Percentiles rank a stretch among this genome's conserved stretches.
Conservation (phyloP, 345 rosid species). For the Limnanthes douglasii region DNA sequence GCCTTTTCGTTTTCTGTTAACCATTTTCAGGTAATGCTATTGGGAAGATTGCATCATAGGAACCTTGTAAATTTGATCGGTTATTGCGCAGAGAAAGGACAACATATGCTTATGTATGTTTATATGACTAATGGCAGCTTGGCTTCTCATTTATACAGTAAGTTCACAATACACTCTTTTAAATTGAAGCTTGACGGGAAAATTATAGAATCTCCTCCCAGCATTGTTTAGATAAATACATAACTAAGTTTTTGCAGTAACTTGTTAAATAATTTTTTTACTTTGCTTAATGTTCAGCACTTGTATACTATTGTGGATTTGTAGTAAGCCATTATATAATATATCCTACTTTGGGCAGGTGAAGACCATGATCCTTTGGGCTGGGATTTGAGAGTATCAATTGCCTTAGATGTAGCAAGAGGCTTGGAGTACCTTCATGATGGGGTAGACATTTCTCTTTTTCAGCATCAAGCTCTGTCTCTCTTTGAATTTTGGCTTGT, state of each 20-base stretch:
- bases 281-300: not conserved
- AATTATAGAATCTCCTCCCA: too few relatives aligned
- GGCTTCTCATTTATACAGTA: constrained; percentile 89
- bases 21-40: constrained; percentile 58
- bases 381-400: constrained; percentile 83
- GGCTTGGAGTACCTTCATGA: constrained; percentile 99
- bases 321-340: too few relatives aligned
- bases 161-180: constrained; percentile 17
- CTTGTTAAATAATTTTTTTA: too few relatives aligned
- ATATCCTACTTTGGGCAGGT: constrained; percentile 31
- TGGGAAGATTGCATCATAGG: constrained; percentile 96
- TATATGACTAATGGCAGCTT: constrained; percentile 97
- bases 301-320: not conserved
- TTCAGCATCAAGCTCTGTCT: too few relatives aligned
- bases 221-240: too few relatives aligned
- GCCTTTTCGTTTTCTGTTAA: not conserved
- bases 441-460: constrained; percentile 42
- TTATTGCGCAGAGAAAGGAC: constrained; percentile 93
- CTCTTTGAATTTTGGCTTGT: too few relatives aligned
- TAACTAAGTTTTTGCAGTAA: too few relatives aligned
- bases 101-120: constrained; percentile 88
- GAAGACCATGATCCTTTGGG: constrained; percentile 36
- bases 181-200: constrained; percentile 5
- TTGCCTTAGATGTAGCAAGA: constrained; percentile 86
- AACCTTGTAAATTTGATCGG: constrained; percentile 94